Base-by-base conservation (phyloP, 768 basidiomycete genomes). In the Cystoderma amianthinum region DNA sequence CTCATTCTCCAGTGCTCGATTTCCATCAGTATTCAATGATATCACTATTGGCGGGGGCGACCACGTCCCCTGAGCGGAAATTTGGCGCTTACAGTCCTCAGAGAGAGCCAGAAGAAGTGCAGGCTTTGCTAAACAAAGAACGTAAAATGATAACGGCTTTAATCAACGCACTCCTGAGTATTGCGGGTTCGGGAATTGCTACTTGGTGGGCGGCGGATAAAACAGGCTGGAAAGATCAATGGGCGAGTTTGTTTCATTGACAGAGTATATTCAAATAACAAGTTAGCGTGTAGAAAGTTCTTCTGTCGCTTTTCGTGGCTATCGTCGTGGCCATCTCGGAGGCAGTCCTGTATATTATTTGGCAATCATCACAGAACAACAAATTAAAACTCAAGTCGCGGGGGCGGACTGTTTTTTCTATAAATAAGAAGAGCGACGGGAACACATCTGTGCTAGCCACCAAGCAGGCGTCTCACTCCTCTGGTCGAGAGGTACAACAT, bases 11-110 rank as follows among this genome's bases (percentile, higher is more conserved):
- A 7, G 58, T 66, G 1, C 63, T 88, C 36, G 60, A 78, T 43
- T 63, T 76, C 3, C 61, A 62, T 16, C 64, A 72, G 11, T 90
- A 85, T 55, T 63, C 71, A 4, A 88, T 87, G 78, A 63, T 88
- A 28, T 64, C 85, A 15, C 65, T 92, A 24, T 75, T 92, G 4
- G 86, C 89, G 12, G 88, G 88, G 25, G 72, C 81, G 4, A 75
- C 71, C 33, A 82, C 87, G n/a, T 86, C 85, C 4, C 88, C 88
- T 16, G 78, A 85, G 44, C 75, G 82, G 41, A 78, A 69, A 24
- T 85, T 87, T 45, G 79, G 79, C 22, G 48, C 62, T 6, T 75
- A 78, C 49, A 44, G 53, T 3, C 69, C 65, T 17, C 70, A 67
- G 16, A 61, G 58, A 43, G 69, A 69, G 43, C 71, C 71, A 21